Base-by-base conservation (phyloP, 2,329 filamentous ascomycete genomes). In the Penicillium sp. region DNA sequence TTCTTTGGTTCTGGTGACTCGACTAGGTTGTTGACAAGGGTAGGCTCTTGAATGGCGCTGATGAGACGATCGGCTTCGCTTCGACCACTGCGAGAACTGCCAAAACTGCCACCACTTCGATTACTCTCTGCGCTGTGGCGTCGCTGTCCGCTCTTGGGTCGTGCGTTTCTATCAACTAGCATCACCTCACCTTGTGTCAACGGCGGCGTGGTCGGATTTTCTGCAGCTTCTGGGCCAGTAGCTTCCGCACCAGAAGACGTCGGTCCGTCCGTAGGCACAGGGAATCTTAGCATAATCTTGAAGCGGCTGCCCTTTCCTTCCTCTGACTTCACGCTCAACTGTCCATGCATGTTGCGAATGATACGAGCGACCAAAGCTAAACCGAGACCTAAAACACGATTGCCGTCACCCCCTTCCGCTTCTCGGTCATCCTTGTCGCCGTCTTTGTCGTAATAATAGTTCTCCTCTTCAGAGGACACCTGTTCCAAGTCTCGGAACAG, bases 281-380 rank as follows among this genome's bases (percentile, higher is more conserved):
- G 79, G 61, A 96, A 94, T 0, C 88, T 87, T 28, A 96, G 76
- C 61, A 90, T 84, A 23, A 96, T 83, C 20, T 91, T 85, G 61
- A 96, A 96, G 52, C 89, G 82, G 18, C 91, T 92, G 0, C 92
- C 91, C 64, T 87, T 89, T 1, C 88, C 88, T 67, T 88, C 82
- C 65, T 94, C 90, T 0, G 91, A 96, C 65, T 91, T 93, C 1
- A 96, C 75, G 1, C 90, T 84, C 28, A 96, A 72, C 65, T 96
- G 91, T 0, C 91, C 92, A 58, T 93, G 87, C 89, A 96, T 94
- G 66, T 91, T 96, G n/a, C 86, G 83, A 30, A 96, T 81, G 35
- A 91, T 90, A 38, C 91, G 84, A 16, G 90, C 89, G n/a, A 96
- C 91, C 12, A 95, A 80, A 0, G 91, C 91, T n/a, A 96, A 79